Base-by-base conservation (phyloP, 495 filamentous ascomycete genomes). In the Xylaria venustula region DNA sequence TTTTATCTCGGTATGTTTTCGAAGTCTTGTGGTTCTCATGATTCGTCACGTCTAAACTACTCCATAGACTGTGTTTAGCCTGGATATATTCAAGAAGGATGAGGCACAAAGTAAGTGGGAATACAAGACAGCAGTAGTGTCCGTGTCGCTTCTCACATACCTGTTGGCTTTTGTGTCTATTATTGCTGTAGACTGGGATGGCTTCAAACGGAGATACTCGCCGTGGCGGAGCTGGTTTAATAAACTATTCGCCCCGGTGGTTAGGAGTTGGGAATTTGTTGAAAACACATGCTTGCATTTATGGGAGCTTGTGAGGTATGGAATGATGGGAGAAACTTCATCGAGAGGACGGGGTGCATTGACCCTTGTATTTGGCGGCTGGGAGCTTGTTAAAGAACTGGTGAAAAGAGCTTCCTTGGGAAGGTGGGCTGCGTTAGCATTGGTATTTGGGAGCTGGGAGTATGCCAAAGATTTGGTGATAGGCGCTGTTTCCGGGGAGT, bases 211-310 rank as follows among this genome's bases (percentile, higher is more conserved):
- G 11, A 34, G 30, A 15, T 34, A 0, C 19, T 22, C 17, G 7
- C 3, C 1, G 17, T 36, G 30, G 48, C 22, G 30, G 48, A 36
- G 14, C 15, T 28, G 23, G 6, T 40, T 40, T 14, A 30, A 46
- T 5, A 34, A 34, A 34, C 50, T 40, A 11, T 59, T 71, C 64
- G 52, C 68, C n/a, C n/a, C n/a, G n/a, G n/a, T n/a, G n/a, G n/a
- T n/a, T n/a, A n/a, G n/a, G n/a, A n/a, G n/a, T n/a, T n/a, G n/a
- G n/a, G n/a, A n/a, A n/a, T n/a, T n/a, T n/a, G n/a, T n/a, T n/a
- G n/a, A n/a, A n/a, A n/a, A n/a, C n/a, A n/a, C n/a, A n/a, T n/a
- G n/a, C n/a, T n/a, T n/a, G n/a, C n/a, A n/a, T n/a, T n/a, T n/a
- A n/a, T n/a, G n/a, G n/a, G n/a, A n/a, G n/a, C n/a, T n/a, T n/a